phyloP scores from a whole-genome alignment of 345 rosid species.

The Barbarea vulgaris region DNA sequence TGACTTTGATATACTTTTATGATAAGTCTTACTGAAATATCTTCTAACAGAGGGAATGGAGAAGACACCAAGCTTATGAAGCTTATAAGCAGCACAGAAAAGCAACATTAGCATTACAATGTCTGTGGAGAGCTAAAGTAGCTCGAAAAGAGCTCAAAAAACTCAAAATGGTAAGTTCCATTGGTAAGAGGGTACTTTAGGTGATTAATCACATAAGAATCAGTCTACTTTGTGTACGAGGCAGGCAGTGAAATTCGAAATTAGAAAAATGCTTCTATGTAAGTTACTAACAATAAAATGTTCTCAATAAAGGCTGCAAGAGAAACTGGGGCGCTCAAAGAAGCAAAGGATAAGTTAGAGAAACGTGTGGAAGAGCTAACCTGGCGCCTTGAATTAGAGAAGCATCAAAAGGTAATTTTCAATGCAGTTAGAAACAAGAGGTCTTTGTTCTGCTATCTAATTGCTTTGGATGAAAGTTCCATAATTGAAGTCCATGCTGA shows the following conservation, averaged over 20 bases:
- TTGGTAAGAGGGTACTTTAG: background rate
- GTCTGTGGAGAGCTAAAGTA: constrained; percentile 62
- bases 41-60: constrained; percentile 55
- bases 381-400: constrained; percentile 63
- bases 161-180: constrained; percentile 53
- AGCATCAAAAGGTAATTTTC: constrained; percentile 56
- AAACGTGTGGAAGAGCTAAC: constrained; percentile 68
- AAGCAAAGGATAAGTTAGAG: constrained; percentile 68
- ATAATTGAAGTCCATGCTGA: background rate
- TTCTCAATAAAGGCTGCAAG: constrained; percentile 60
- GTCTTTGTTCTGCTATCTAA: constrained; percentile 7
- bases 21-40: constrained; percentile 9
- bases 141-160: constrained; percentile 67
- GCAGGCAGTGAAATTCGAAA: background rate
- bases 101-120: constrained; percentile 56
- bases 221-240: constrained; percentile 4
- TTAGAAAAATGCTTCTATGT: background rate
- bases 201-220: constrained; percentile 10
- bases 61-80: constrained; percentile 51
- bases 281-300: constrained; percentile 12
- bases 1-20: constrained; percentile 1
- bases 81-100: constrained; percentile 49
- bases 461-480: background rate
- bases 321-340: constrained; percentile 71
- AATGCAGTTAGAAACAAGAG: background rate